phyloP scores from a whole-genome alignment of 345 rosid genomes.

The Viola odorata region DNA sequence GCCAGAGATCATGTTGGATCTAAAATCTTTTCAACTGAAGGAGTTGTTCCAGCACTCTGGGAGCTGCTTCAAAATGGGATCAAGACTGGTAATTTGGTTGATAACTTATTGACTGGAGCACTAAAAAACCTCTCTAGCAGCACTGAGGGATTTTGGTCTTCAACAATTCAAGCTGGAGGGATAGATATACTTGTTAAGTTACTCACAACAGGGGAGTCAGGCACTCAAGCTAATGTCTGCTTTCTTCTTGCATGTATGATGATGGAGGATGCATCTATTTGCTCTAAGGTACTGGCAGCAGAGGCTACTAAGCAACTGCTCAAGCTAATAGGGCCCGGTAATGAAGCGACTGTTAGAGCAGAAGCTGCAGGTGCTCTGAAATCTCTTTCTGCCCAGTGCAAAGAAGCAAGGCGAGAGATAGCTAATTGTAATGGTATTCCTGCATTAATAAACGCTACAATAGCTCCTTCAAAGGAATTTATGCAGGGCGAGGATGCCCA shows the following conservation, averaged over 20 bases:
- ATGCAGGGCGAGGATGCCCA: conserved; percentile 99
- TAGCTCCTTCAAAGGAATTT: conserved; percentile 98
- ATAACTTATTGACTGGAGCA: conserved; percentile 89
- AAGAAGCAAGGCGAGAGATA: conserved; percentile 88
- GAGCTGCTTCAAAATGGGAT: conserved; percentile 68
- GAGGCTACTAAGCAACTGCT: conserved; percentile 85
- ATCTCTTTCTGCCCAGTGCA: conserved; percentile 88
- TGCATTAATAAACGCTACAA: conserved; percentile 87
- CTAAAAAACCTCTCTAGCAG: conserved; percentile 84
- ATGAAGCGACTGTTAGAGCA: conserved; percentile 94
- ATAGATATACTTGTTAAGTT: conserved; percentile 94
- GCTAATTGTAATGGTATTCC: conserved; percentile 94
- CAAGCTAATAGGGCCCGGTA: conserved; percentile 84
- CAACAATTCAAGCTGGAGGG: conserved; percentile 92
- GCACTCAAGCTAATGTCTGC: conserved; percentile 87
- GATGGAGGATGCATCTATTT: conserved; percentile 91
- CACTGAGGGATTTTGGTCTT: conserved; percentile 92
- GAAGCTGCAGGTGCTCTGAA: conserved; percentile 98
- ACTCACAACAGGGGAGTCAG: conserved; percentile 73
- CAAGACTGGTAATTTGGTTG: conserved; percentile 77
- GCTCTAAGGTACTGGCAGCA: conserved; percentile 82
- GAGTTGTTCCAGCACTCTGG: conserved; percentile 97
- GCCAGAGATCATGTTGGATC: conserved; percentile 97
- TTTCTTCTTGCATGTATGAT: conserved; percentile 96
- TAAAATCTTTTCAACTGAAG: conserved; percentile 98